These are phyloP conservation scores for Wickerhamiella pararugosa DNA, from an alignment of 1,139 yeast species.

Conservation along the genomic window DNA sequence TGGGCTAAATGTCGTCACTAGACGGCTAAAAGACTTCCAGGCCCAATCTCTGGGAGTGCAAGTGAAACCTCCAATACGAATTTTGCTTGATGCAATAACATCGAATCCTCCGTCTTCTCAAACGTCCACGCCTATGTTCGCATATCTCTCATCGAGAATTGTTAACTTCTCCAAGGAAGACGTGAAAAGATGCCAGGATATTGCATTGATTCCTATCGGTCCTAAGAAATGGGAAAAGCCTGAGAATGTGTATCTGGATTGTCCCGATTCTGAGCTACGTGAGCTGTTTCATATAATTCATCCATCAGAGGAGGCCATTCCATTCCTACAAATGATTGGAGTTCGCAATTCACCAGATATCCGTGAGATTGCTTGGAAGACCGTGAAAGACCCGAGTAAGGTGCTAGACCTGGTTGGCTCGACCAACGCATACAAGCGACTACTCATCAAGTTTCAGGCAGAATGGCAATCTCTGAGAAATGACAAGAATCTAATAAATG, in stretches of 20 bases:
- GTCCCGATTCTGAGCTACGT: slow-evolving; percentile 9
- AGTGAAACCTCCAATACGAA: slow-evolving; percentile 18
- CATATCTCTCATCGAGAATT: slow-evolving; percentile 20
- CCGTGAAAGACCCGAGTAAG: slow-evolving; percentile 21
- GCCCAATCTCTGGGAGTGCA: slow-evolving; percentile 24
- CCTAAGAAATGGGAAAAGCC: slow-evolving; percentile 7
- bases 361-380: slow-evolving; percentile 21
- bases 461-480: slow-evolving; percentile 19
- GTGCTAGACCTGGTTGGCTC: slow-evolving; percentile 21
- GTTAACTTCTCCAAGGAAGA: slow-evolving; percentile 16
- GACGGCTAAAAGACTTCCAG: slow-evolving; percentile 15
- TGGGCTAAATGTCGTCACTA: slow-evolving; percentile 22
- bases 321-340: slow-evolving; percentile 24
- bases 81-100: slow-evolving; percentile 16
- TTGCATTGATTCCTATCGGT: slow-evolving; percentile 21
- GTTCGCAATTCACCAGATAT: slow-evolving; percentile 24
- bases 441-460: slow-evolving; percentile 18
- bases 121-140: slow-evolving; percentile 16
- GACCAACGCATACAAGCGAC: slow-evolving; percentile 17
- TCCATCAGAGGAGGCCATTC: slow-evolving; percentile 10
- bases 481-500: slow-evolving; percentile 18
- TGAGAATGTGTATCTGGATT: slow-evolving; percentile 8
- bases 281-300: slow-evolving; percentile 9
- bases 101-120: slow-evolving; percentile 15
- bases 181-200: slow-evolving; percentile 12